phyloP scores from a whole-genome alignment of 345 rosid genomes.

The Eucalyptus decipiens region DNA sequence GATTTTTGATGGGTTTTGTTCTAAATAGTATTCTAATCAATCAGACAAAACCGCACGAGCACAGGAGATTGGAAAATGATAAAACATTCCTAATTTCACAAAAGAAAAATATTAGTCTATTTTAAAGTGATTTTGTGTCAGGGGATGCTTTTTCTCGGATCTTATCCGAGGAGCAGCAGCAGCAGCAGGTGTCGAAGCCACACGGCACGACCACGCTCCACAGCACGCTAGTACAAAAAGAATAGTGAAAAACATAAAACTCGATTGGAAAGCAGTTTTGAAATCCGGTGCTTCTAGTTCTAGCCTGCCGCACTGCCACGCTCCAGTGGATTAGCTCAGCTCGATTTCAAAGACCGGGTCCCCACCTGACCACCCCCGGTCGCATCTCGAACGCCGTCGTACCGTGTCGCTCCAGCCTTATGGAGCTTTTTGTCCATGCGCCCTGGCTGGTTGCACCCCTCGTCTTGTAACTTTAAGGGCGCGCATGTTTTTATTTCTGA shows the following conservation, averaged over 20 bases:
- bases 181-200: not conserved
- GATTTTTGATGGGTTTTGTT: too few relatives aligned
- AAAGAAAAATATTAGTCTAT: not conserved
- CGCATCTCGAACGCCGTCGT: not conserved
- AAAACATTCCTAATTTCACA: not conserved
- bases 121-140: not conserved
- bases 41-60: not conserved
- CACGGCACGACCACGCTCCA: not conserved
- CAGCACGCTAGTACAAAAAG: not conserved
- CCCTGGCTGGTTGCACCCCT: not conserved
- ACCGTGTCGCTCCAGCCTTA: not conserved
- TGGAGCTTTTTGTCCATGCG: too few relatives aligned
- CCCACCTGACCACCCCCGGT: not conserved
- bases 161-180: constrained; percentile 5
- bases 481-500: too few relatives aligned
- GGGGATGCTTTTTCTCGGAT: constrained; percentile 9
- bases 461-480: not conserved
- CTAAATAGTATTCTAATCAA: not conserved
- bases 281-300: constrained; percentile 7
- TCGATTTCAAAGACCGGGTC: not conserved
- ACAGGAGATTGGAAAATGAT: not conserved
- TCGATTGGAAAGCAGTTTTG: constrained; percentile 15
- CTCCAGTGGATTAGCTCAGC: not conserved
- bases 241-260: not conserved
- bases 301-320: constrained; percentile 28